Evolutionary conservation across 257 asterid genomes (phyloP).

Genomic region (Schizonepeta tenuifolia): DNA sequence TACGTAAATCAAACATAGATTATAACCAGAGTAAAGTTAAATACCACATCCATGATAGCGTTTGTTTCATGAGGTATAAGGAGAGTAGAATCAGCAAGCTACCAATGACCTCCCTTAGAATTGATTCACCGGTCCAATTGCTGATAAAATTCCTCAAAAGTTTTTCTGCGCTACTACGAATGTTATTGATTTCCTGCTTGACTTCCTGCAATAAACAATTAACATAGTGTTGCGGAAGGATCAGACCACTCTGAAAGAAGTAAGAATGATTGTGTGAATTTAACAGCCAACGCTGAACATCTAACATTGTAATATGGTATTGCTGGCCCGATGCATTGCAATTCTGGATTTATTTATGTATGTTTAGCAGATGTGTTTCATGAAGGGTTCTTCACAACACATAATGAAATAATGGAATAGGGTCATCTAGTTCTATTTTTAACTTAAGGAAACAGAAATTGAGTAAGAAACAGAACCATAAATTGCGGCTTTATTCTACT

Average conservation of each 20-base stretch:
- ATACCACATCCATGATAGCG: conserved; percentile 39
- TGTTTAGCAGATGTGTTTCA: not conserved
- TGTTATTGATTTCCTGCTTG: conserved; percentile 31
- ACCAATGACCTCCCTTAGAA: conserved; percentile 31
- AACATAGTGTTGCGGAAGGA: conserved; percentile 12
- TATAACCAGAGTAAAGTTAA: not conserved
- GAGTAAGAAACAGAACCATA: not conserved
- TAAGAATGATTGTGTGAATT: not conserved
- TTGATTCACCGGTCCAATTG: conserved; percentile 36
- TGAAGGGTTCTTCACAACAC: not conserved
- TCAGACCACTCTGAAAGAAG: not conserved
- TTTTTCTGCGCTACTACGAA: conserved; percentile 33
- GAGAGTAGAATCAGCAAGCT: conserved; percentile 39
- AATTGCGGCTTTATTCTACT: not conserved
- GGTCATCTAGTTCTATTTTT: not conserved
- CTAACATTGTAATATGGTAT: not conserved
- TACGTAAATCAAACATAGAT: conserved; percentile 10
- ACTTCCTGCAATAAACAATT: conserved; percentile 35
- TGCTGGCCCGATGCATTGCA: not conserved
- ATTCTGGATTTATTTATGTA: not conserved
- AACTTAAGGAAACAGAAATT: not conserved
- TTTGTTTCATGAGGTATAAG: conserved; percentile 42
- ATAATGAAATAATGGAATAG: not conserved
- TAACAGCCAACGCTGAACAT: not conserved
- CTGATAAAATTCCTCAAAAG: conserved; percentile 30